A percentile compares a stretch with the other conserved stretches of the same genome.
Conservation (phyloP, 2,329 filamentous ascomycete species). For the Geosmithia flava region DNA sequence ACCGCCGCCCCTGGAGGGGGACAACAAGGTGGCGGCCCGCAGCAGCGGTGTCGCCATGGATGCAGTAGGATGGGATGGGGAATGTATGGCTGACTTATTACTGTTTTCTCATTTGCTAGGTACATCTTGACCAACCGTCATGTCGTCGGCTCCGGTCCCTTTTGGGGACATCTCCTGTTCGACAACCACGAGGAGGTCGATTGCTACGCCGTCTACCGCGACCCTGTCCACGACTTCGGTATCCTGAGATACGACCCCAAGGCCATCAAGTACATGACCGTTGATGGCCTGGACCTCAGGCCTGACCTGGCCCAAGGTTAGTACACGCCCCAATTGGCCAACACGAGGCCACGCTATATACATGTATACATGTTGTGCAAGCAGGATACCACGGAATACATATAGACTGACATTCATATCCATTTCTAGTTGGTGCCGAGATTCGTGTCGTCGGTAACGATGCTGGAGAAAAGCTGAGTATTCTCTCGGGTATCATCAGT, state of each 20-base stretch:
- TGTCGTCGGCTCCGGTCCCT: conserved; percentile 88
- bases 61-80: too few relatives aligned
- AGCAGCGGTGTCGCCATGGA: background rate
- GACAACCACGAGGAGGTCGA: conserved; percentile 98
- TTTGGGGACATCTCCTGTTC: conserved; percentile 97
- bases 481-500: conserved; percentile 93
- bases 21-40: background rate
- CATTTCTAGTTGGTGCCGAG: conserved; percentile 61
- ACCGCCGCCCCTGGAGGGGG: background rate
- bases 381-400: too few relatives aligned
- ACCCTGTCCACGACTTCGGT: conserved; percentile 96
- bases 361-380: too few relatives aligned
- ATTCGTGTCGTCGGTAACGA: conserved; percentile 98
- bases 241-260: conserved; percentile 94
- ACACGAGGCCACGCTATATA: too few relatives aligned
- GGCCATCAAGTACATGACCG: conserved; percentile 92
- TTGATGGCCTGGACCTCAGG: conserved; percentile 66
- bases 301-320: conserved; percentile 68
- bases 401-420: background rate
- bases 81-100: background rate
- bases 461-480: conserved; percentile 95
- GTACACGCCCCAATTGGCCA: conserved; percentile 6
- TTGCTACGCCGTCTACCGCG: conserved; percentile 90
- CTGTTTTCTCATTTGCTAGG: conserved; percentile 14
- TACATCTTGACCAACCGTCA: conserved; percentile 85